Evolutionary conservation across 345 rosid species (phyloP).

Genomic region (Salix arbutifolia): DNA sequence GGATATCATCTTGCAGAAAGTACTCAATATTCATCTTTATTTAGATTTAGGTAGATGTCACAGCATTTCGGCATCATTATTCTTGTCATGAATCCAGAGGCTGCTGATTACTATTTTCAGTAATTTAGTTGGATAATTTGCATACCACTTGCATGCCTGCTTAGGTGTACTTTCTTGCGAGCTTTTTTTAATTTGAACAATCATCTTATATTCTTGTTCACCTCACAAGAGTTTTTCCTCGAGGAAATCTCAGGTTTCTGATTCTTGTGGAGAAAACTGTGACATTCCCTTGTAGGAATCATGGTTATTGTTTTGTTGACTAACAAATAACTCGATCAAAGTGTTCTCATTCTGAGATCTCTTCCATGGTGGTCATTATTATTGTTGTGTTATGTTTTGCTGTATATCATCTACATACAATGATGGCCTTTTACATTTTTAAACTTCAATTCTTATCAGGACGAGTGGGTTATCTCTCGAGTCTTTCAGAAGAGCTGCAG

Average conservation of each 20-base stretch:
- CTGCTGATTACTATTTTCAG: background rate
- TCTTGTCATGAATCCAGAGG: background rate
- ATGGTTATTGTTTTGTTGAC: background rate
- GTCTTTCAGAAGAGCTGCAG: slow-evolving; percentile 65
- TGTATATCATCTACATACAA: background rate
- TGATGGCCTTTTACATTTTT: background rate
- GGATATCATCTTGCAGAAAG: background rate
- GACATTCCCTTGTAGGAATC: no score
- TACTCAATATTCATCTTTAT: background rate
- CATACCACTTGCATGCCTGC: background rate
- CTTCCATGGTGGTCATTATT: background rate
- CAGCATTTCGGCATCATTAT: background rate
- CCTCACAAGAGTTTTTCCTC: background rate
- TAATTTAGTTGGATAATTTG: background rate
- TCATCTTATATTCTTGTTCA: background rate
- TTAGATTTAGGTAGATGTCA: background rate
- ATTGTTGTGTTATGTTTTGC: background rate
- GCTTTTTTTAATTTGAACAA: background rate
- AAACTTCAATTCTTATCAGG: slow-evolving; percentile 31
- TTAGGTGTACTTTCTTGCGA: background rate
- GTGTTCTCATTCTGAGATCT: background rate
- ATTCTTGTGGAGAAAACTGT: background rate
- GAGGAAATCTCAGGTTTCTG: background rate
- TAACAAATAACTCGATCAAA: background rate
- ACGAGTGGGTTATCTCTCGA: slow-evolving; percentile 92